Evolutionary conservation across 2,329 filamentous ascomycete genomes (phyloP).

Genomic region (Fusarium sp.): DNA sequence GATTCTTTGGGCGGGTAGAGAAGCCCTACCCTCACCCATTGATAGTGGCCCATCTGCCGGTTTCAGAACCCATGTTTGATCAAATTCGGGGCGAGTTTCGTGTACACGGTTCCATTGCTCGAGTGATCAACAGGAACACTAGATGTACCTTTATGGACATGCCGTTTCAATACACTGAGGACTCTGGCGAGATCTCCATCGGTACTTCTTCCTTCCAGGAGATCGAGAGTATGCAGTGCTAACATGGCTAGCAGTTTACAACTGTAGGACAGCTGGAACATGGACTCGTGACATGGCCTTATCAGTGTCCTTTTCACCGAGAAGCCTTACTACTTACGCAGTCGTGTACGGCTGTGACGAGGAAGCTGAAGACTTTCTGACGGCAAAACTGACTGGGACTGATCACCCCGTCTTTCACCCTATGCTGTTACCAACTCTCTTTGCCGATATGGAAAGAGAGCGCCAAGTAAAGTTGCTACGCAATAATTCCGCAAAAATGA

Average conservation of each 20-base stretch:
- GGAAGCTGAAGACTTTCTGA: neutral
- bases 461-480: neutral
- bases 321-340: neutral
- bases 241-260: neutral
- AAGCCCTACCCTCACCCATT: neutral
- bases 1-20: neutral
- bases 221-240: accelerated
- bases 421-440: neutral
- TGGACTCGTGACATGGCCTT: conserved; percentile 4
- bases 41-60: neutral
- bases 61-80: neutral
- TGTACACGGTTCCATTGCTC: neutral
- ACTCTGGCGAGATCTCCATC: neutral
- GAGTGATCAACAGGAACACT: conserved; percentile 12
- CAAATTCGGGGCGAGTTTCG: neutral
- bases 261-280: neutral
- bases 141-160: neutral
- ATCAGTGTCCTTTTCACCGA: neutral
- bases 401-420: neutral
- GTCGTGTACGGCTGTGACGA: conserved; percentile 9
- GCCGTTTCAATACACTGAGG: neutral
- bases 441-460: conserved; percentile 2
- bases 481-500: neutral
- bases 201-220: accelerated
- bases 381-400: neutral